Percentiles rank a stretch among this genome's conserved stretches.
These are phyloP conservation scores for Zasmidium citrigriseum DNA, from an alignment of 2,329 filamentous ascomycete genomes.

Conservation along the genomic window DNA sequence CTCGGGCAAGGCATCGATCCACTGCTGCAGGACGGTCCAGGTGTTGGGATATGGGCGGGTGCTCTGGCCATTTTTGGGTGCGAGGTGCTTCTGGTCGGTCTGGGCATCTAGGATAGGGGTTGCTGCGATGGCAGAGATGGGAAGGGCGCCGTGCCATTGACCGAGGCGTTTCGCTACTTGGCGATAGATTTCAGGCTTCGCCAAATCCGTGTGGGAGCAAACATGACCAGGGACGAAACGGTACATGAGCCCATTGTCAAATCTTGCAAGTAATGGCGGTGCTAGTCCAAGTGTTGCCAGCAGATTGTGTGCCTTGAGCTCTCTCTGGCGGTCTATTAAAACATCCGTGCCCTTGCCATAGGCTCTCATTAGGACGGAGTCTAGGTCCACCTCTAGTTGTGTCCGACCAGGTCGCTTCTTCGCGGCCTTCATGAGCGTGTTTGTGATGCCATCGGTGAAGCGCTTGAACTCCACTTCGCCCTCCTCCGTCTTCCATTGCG, in stretches of 20 bases:
- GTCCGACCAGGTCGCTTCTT: constrained; percentile 69
- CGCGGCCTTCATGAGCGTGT: constrained; percentile 81
- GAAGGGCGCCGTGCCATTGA: constrained; percentile 83
- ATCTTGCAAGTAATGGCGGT: constrained; percentile 83
- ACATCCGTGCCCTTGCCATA: constrained; percentile 94
- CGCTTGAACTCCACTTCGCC: constrained; percentile 80
- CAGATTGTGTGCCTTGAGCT: constrained; percentile 69
- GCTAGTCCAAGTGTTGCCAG: constrained; percentile 82
- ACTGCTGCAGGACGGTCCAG: constrained; percentile 95
- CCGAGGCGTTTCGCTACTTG: constrained; percentile 83
- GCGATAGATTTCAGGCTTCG: constrained; percentile 72
- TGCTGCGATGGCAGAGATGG: constrained; percentile 53
- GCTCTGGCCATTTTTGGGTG: constrained; percentile 36
- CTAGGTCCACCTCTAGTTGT: constrained; percentile 75
- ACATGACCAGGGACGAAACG: constrained; percentile 81
- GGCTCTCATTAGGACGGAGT: constrained; percentile 85
- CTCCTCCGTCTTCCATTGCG: constrained; percentile 75
- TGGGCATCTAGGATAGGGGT: constrained; percentile 31
- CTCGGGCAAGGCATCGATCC: constrained; percentile 82
- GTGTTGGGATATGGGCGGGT: constrained; percentile 78
- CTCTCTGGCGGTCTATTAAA: constrained; percentile 90
- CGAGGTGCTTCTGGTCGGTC: constrained; percentile 23
- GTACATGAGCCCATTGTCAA: constrained; percentile 95
- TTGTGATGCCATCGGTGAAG: constrained; percentile 98
- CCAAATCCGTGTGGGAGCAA: constrained; percentile 78